Evolutionary conservation across 495 filamentous ascomycete species (phyloP).

Genomic region (Hypomontagnella submonticulosa): DNA sequence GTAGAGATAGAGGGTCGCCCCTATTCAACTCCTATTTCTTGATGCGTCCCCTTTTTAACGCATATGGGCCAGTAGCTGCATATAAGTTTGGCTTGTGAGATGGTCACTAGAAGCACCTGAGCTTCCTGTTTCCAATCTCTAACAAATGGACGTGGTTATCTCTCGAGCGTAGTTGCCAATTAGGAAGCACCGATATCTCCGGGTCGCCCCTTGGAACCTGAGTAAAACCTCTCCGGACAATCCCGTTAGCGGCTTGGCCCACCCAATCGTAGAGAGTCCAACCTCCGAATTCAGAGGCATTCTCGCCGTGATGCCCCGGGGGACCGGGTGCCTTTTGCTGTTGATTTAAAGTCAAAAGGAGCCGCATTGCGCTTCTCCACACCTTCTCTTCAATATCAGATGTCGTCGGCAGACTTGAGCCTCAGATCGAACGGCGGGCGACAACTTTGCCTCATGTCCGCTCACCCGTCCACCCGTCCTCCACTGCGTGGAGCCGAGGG

Average conservation of each 20-base stretch:
- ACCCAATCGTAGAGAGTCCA: constrained; percentile 36
- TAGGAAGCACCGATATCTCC: constrained; percentile 41
- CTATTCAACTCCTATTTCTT: constrained; percentile 12
- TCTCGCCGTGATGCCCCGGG: constrained; percentile 45
- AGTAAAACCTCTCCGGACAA: constrained; percentile 35
- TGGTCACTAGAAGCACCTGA: not conserved
- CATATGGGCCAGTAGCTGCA: constrained; percentile 7
- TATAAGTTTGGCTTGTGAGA: not conserved
- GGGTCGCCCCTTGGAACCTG: constrained; percentile 14
- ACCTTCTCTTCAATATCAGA: constrained; percentile 41
- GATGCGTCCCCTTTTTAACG: constrained; percentile 1
- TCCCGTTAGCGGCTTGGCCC: constrained; percentile 46
- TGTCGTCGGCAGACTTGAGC: constrained; percentile 36
- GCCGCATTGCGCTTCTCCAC: constrained; percentile 48
- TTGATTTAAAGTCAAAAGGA: constrained; percentile 49
- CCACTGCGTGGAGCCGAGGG: constrained; percentile 28
- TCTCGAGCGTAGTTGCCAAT: not conserved
- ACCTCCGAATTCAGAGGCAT: constrained; percentile 36
- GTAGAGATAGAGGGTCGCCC: too few relatives aligned
- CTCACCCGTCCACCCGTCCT: constrained; percentile 14
- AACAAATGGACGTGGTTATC: not conserved
- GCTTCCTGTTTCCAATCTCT: not conserved
- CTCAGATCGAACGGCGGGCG: constrained; percentile 27
- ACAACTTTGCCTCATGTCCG: constrained; percentile 6
- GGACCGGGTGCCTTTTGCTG: constrained; percentile 47